Base-by-base conservation (phyloP, 805 yeast species). In the Zygosaccharomyces kombuchaensis region DNA sequence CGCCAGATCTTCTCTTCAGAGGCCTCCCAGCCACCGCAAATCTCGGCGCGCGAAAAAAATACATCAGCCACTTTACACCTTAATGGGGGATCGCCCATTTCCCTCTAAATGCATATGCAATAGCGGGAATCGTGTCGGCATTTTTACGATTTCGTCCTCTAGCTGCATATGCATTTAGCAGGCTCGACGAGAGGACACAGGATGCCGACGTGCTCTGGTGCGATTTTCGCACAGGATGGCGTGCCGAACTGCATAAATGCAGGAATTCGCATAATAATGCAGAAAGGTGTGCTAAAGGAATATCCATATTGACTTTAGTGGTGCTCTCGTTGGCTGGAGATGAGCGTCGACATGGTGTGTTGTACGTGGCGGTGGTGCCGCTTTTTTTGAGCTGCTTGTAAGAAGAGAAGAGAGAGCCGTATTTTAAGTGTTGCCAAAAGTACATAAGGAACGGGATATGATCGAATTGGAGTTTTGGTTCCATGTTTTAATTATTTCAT, bases 131-230 rank as follows among this genome's bases (percentile, higher is more conserved):
- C 9, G 29, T 25, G 3, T 25, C n/a, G n/a, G 29, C 29, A 23
- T 23, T 25, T 25, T 25, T 25, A 4, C 6, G 3, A 9, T 25
- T 25, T 25, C 6, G 27, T 40, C 53, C 47, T 19, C 46, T 47
- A 50, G 47, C 31, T 37, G 53, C 53, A 50, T 50, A 50, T 44
- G 42, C 47, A 13, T n/a, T 44, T 44, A 36, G 26, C 14, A 36
- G 40, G 8, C 26, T 3, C 17, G 23, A 34, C 14, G 34, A 3
- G 25, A 36, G 12, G 37, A 16, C 26, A 17, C 37, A 38, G 34
- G 32, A 10, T 21, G 21, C 9, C n/a, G 29, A 7, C 3, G 26
- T 13, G 13, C 29, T 14, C 17, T 36, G 21, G 13, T 23, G 30
- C 31, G 22, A 25, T 25, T 12, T 36, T 23, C 29, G 29, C 40